These are phyloP conservation scores for Musa balbisiana DNA, from an alignment of 202 grass and related monocot species.

Conservation along the genomic window DNA sequence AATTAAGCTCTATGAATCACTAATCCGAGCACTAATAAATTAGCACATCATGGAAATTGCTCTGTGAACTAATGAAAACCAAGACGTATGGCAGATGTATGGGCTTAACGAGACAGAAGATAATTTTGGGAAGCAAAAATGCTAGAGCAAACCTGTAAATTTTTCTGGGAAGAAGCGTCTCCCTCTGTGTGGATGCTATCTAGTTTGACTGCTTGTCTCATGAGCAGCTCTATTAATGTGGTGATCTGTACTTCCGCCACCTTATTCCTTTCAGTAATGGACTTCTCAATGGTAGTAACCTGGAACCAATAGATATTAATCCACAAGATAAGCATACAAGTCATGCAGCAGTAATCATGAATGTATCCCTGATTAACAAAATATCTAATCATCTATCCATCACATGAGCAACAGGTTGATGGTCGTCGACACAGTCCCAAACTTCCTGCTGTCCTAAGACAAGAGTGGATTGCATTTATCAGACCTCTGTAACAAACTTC, in stretches of 20 bases:
- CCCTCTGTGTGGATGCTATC: slow-evolving; percentile 58
- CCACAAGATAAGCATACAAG: not conserved
- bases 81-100: not conserved
- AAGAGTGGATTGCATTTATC: too few species aligned
- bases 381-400: too few species aligned
- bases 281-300: slow-evolving; percentile 79
- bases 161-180: slow-evolving; percentile 55
- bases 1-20: too few species aligned
- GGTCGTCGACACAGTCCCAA: too few species aligned
- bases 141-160: slow-evolving; percentile 53
- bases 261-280: slow-evolving; percentile 52
- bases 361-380: too few species aligned
- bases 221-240: slow-evolving; percentile 85
- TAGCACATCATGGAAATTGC: too few species aligned
- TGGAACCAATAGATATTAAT: slow-evolving; percentile 20
- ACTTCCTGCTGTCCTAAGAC: too few species aligned
- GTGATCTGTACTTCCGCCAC: slow-evolving; percentile 94
- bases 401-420: too few species aligned
- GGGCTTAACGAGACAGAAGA: not conserved
- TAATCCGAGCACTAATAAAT: too few species aligned
- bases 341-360: not conserved
- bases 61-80: not conserved
- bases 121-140: not conserved
- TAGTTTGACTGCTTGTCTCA: slow-evolving; percentile 88
- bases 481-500: too few species aligned